These are phyloP conservation scores for Hevea brasiliensis DNA, from an alignment of 345 rosid species.

Conservation along the genomic window DNA sequence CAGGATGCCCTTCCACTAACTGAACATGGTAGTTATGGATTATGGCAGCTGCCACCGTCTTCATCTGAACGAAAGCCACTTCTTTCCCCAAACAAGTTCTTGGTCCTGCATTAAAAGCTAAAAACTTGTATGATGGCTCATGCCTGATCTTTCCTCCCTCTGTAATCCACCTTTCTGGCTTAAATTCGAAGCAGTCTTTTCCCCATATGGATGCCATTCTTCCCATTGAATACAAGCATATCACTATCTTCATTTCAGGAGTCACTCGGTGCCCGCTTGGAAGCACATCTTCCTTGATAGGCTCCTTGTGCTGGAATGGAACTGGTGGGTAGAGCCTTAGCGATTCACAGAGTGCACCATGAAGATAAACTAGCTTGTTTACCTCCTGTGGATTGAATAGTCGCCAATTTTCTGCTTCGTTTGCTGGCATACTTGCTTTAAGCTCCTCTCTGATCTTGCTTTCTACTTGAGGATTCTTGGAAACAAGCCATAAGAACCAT, in stretches of 20 bases:
- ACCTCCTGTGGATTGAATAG: constrained; percentile 18
- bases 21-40: constrained; percentile 3
- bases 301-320: constrained; percentile 39
- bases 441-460: constrained; percentile 33
- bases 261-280: constrained; percentile 47
- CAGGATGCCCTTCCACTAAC: not conserved
- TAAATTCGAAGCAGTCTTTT: constrained; percentile 41
- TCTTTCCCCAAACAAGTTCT: constrained; percentile 14
- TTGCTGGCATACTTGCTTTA: constrained; percentile 8
- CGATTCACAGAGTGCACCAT: constrained; percentile 41
- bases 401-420: constrained; percentile 1
- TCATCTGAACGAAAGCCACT: constrained; percentile 6
- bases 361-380: constrained; percentile 48
- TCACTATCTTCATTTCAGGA: constrained; percentile 26
- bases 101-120: constrained; percentile 9
- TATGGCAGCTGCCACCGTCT: constrained; percentile 5
- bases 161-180: constrained; percentile 44
- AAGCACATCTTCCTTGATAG: constrained; percentile 35
- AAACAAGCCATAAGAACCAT: constrained; percentile 25
- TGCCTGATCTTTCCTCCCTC: constrained; percentile 23
- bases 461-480: constrained; percentile 12
- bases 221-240: constrained; percentile 33
- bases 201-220: constrained; percentile 48
- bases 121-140: constrained; percentile 10
- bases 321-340: constrained; percentile 48